Base-by-base conservation (phyloP, 257 asterid genomes). In the Striga asiatica region DNA sequence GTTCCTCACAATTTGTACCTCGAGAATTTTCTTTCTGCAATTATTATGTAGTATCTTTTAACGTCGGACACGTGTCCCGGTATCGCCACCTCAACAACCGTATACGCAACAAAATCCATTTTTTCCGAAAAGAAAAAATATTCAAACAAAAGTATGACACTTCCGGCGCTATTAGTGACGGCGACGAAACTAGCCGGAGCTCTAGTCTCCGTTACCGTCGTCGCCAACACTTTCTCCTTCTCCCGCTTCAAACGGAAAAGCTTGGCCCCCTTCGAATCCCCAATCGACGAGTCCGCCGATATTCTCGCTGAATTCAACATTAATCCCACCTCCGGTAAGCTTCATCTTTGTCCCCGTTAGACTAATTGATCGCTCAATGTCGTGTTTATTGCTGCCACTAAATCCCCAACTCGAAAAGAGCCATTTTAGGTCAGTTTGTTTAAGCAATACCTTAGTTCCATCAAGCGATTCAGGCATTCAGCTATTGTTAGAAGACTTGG, bases 101-200 rank as follows among this genome's bases (percentile, higher is more conserved):
- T 31, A 54, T 38, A 6, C 58, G 21, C 27, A 34, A 43, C 14
- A n/a, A 2, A 41, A 17, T 9, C 29, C 53, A 16, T 0, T 34
- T 20, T 43, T 63, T 2, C 19, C 50, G 29, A 19, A 34, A n/a
- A n/a, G n/a, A n/a, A n/a, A n/a, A n/a, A 23, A 43, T 34, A 25
- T 43, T 51, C 62, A 6, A 16, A 4, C n/a, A 7, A 43, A 43
- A 17, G 17, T 43, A 82, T 85, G 95, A 73, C 83, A 51, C 69
- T 80, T 24, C 47, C 66, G 6, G 62, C 89, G 39, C 14, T 89
- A 27, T 61, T 86, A 23, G 58, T 82, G 8, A 46, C 85, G 79
- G 91, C 93, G 61, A 79, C 97, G 21, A 85, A 89, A 47, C 81
- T 89, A 54, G 96, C 97, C 82, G 97, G 97, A 38, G 64, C 77